Evolutionary conservation across 495 filamentous ascomycete species (phyloP).

Genomic region (Hypoxylon perforatum): DNA sequence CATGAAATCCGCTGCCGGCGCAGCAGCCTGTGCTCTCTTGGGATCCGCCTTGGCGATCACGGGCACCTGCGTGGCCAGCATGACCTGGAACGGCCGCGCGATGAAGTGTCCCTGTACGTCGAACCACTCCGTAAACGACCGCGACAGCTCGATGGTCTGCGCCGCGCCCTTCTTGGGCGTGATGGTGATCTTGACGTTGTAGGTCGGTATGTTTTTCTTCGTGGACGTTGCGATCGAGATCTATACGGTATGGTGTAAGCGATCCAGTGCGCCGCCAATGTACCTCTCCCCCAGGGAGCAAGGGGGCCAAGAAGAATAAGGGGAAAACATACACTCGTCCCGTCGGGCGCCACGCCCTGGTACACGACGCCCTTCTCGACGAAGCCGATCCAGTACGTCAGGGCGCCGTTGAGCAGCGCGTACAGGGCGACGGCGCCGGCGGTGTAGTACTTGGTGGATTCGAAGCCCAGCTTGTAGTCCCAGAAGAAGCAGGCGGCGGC

Average conservation of each 20-base stretch:
- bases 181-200: slow-evolving; percentile 75
- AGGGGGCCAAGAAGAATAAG: background rate
- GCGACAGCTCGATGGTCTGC: slow-evolving; percentile 62
- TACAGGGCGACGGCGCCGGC: slow-evolving; percentile 81
- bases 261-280: too few relatives aligned
- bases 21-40: slow-evolving; percentile 54
- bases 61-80: slow-evolving; percentile 77
- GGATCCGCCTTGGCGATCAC: slow-evolving; percentile 72
- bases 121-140: slow-evolving; percentile 89
- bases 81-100: slow-evolving; percentile 82
- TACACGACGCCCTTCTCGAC: slow-evolving; percentile 88
- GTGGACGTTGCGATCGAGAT: slow-evolving; percentile 74
- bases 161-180: slow-evolving; percentile 50
- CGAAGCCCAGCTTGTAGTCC: slow-evolving; percentile 92
- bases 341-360: slow-evolving; percentile 65
- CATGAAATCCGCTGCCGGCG: slow-evolving; percentile 29
- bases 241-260: too few relatives aligned
- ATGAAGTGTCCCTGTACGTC: slow-evolving; percentile 83
- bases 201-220: slow-evolving; percentile 81
- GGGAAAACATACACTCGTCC: slow-evolving; percentile 46
- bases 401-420: slow-evolving; percentile 77
- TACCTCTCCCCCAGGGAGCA: too few relatives aligned
- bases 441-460: slow-evolving; percentile 79
- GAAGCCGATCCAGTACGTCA: slow-evolving; percentile 88
- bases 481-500: slow-evolving; percentile 85